Evolutionary conservation across 805 yeast genomes (phyloP).

Genomic region (Saccharomycopsis guyanensis): DNA sequence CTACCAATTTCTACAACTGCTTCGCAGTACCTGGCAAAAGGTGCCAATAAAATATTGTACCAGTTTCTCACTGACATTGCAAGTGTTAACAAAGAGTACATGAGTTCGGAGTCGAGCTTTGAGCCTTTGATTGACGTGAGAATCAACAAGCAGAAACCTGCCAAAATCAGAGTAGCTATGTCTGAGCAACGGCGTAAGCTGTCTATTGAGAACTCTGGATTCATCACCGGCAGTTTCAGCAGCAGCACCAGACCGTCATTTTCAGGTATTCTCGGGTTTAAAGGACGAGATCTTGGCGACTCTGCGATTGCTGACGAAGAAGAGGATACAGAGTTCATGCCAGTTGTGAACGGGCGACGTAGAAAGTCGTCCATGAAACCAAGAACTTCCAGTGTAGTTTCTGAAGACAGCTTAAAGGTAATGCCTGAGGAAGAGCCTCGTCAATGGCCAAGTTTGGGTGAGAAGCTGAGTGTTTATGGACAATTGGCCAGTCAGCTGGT

Average conservation of each 20-base stretch:
- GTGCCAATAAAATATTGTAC: constrained; percentile 26
- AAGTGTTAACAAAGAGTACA: constrained; percentile 35
- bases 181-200: too few species aligned
- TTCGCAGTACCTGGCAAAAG: constrained; percentile 28
- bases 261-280: constrained; percentile 6
- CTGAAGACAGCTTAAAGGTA: neutral
- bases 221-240: neutral
- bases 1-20: constrained; percentile 10
- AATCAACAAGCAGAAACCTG: constrained; percentile 13
- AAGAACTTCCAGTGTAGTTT: neutral
- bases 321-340: constrained; percentile 29
- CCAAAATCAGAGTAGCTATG: neutral
- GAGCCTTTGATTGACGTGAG: constrained; percentile 31
- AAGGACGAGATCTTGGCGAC: constrained; percentile 14
- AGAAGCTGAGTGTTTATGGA: too few species aligned
- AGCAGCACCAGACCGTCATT: neutral
- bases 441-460: too few species aligned
- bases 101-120: constrained; percentile 30
- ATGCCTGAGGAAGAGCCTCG: too few species aligned
- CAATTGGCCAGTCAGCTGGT: too few species aligned
- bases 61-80: constrained; percentile 31
- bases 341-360: constrained; percentile 29
- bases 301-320: constrained; percentile 26
- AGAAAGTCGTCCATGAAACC: constrained; percentile 26
- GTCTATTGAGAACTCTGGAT: neutral